Evolutionary conservation across 176 grass and related monocot species (phyloP).

Genomic region (Raddia guianensis): DNA sequence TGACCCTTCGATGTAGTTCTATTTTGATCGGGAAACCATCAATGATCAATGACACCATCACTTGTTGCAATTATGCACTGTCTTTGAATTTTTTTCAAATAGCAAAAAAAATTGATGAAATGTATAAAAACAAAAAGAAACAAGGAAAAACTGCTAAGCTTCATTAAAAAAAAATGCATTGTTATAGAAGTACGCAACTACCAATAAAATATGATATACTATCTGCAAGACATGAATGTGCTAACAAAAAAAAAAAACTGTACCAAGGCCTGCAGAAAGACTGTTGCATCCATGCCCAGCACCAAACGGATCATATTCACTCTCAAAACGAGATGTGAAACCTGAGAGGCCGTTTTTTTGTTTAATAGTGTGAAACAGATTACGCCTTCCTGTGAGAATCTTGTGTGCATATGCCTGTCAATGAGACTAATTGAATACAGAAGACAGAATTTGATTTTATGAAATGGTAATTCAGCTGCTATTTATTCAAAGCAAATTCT

Average conservation of each 20-base stretch:
- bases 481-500: not conserved
- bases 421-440: slow-evolving; percentile 22
- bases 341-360: slow-evolving; percentile 68
- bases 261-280: slow-evolving; percentile 77
- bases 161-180: not conserved
- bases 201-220: not conserved
- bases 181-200: not conserved
- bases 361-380: slow-evolving; percentile 66
- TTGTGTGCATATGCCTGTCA: slow-evolving; percentile 80
- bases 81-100: slow-evolving; percentile 9
- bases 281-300: slow-evolving; percentile 88
- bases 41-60: no score
- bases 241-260: not conserved
- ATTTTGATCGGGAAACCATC: no score
- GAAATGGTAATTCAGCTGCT: not conserved
- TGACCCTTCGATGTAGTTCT: no score
- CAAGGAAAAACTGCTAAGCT: slow-evolving; percentile 3
- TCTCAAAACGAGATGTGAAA: slow-evolving; percentile 78
- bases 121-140: not conserved
- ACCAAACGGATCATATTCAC: slow-evolving; percentile 74
- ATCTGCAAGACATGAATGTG: slow-evolving; percentile 4
- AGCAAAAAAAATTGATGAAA: not conserved
- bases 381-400: slow-evolving; percentile 77
- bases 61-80: not conserved
- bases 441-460: not conserved